Percentiles rank a stretch among this genome's conserved stretches.
These are phyloP conservation scores for Tritrichomonas musculus DNA, from an alignment of 208 protist genomes.

Conservation along the genomic window DNA sequence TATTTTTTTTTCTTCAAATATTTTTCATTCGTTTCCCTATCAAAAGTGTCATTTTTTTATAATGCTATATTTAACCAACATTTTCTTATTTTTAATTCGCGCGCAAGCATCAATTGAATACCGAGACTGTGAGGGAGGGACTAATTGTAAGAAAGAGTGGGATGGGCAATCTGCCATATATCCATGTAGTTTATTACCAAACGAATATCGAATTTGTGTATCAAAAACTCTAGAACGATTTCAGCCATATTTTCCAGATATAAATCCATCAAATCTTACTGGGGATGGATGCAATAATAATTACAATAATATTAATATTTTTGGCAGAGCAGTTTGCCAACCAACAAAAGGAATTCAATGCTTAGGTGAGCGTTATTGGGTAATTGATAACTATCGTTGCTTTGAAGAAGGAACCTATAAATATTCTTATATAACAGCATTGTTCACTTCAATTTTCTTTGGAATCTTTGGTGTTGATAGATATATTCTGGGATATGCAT, in stretches of 20 bases:
- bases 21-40: too few relatives aligned
- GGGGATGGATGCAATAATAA: background rate
- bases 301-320: background rate
- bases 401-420: background rate
- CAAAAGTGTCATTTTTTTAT: too few relatives aligned
- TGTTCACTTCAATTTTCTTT: background rate
- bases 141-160: too few relatives aligned
- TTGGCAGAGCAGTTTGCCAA: background rate
- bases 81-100: too few relatives aligned
- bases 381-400: background rate
- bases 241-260: background rate
- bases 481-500: background rate
- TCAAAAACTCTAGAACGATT: background rate
- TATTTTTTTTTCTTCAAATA: too few relatives aligned
- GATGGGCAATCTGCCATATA: background rate
- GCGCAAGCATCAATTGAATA: too few relatives aligned
- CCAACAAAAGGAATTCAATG: background rate
- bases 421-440: background rate
- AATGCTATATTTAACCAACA: too few relatives aligned
- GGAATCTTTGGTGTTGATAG: constrained; percentile 9
- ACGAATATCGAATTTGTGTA: background rate
- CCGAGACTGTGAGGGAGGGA: too few relatives aligned
- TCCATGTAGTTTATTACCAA: background rate
- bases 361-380: background rate
- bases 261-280: too few relatives aligned